Base-by-base conservation (phyloP, 2,329 filamentous ascomycete genomes). In the Bipolaris victoriae region DNA sequence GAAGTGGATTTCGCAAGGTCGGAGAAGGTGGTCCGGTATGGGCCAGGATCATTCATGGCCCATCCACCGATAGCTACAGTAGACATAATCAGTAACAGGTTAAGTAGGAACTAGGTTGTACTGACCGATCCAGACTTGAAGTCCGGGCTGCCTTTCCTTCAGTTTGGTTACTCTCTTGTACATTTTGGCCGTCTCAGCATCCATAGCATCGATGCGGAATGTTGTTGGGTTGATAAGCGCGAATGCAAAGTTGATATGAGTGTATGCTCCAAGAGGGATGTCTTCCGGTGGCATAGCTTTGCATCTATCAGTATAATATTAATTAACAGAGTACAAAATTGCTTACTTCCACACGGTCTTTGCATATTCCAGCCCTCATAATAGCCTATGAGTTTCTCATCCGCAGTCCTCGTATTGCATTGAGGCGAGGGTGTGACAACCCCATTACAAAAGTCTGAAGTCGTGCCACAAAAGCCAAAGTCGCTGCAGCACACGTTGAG, bases 31-130 rank as follows among this genome's bases (percentile, higher is more conserved):
- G 51, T 45, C 1, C 62, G 62, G 3, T 63, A 66, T 49, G 76
- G 69, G 0, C 66, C 63, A 10, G 71, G 65, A 43, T 81, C 78
- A 49, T 75, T 78, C 46, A 79, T 73, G 0, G 75, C 65, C 77
- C 77, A 80, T 1, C 80, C 57, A 6, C 79, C 79, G 13, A 82
- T 56, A 0, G 74, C 63, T 29, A 11, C 26, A 11, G 9, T 9
- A 29, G 26, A 29, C 9, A 11, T 11, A 29, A 29, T 29, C 26
- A 29, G 26, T 29, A 29, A 29, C 9, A 29, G 26, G 9, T 29
- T 29, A 2, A 11, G 26, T 11, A 11, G 10, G 26, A 4, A 29
- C 10, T 11, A 9, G 26, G 26, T 11, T 29, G 7, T 29, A 11
- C 26, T 29, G 4, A 29, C 26, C 26, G 33, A 81, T 75, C 54